Base-by-base conservation (phyloP, 495 filamentous ascomycete genomes). In the Podospora didyma region DNA sequence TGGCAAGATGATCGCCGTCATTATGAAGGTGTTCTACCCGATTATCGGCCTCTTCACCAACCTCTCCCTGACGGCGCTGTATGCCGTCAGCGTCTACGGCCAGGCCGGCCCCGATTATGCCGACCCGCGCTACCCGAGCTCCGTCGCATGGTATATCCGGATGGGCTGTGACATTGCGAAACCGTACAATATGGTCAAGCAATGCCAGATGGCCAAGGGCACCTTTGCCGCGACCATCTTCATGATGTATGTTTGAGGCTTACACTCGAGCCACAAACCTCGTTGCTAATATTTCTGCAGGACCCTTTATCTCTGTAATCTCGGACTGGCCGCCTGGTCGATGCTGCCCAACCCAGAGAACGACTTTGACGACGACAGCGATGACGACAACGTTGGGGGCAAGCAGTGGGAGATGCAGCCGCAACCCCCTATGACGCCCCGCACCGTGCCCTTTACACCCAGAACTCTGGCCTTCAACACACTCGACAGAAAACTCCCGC, bases 71-170 rank as follows among this genome's bases (percentile, higher is more conserved):
- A 69, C 82, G 10, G 80, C 76, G 0, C 72, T 97, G 23, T 96
- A 83, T 67, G 74, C 82, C 42, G 76, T 85, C 24, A 86, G 84
- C 63, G 75, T 88, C 58, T 80, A 83, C 54, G 86, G 80, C 49
- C 92, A 97, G 67, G 85, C 88, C 31, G 88, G 88, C 11, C 83
- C 86, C 34, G 92, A 97, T 67, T 87, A 81, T 68, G 87, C 84
- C 41, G 91, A 97, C 67, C 80, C 86, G 7, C 62, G 77, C 3
- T 83, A 88, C 57, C 84, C 82, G 7, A 86, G 89, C 59, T 74
- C 77, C 7, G 82, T 85, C 1, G 75, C 89, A 3, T 97, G 92
- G 92, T 96, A 95, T 64, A 84, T 97, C 62, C 82, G 84, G 37
- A 88, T 89, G 66, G 80, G 77, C 59, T 97, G 92, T 70, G 79